phyloP scores from a whole-genome alignment of 2,329 filamentous ascomycete genomes.

The Hymenoscyphus scutula region DNA sequence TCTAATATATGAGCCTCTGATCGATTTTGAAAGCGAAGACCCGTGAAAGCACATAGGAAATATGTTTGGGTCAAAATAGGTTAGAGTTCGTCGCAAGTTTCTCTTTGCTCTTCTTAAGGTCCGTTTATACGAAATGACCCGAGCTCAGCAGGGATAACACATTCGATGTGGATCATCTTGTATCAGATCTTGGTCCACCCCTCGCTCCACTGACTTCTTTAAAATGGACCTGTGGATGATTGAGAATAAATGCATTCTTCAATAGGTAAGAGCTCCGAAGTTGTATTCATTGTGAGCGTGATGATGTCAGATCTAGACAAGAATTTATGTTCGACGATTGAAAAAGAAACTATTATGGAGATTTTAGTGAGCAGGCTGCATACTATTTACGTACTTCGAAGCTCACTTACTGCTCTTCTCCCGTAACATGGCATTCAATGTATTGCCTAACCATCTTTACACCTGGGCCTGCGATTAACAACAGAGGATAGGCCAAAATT shows the following conservation, averaged over 20 bases:
- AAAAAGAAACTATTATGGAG: too few species aligned
- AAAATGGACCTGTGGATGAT: neutral
- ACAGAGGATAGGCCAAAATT: too few species aligned
- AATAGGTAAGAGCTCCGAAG: neutral
- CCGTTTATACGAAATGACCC: neutral
- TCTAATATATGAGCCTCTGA: too few species aligned
- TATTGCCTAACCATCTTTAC: too few species aligned
- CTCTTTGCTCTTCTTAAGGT: neutral
- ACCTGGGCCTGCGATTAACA: too few species aligned
- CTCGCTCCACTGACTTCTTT: neutral
- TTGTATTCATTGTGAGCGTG: neutral
- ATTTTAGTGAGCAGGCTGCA: too few species aligned
- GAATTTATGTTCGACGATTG: too few species aligned
- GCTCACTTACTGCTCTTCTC: too few species aligned
- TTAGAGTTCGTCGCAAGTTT: neutral
- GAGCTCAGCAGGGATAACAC: neutral
- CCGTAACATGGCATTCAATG: too few species aligned
- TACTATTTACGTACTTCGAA: too few species aligned
- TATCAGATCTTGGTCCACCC: neutral
- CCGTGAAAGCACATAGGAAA: neutral
- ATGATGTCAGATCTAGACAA: too few species aligned
- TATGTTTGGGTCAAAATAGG: neutral
- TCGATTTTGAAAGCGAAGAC: too few species aligned
- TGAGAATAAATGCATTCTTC: neutral
- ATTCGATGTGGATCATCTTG: neutral